Percentiles rank a stretch among this genome's conserved stretches.
Evolutionary conservation across 2,329 filamentous ascomycete genomes (phyloP).

Genomic region (Aspergillus caelatus): DNA sequence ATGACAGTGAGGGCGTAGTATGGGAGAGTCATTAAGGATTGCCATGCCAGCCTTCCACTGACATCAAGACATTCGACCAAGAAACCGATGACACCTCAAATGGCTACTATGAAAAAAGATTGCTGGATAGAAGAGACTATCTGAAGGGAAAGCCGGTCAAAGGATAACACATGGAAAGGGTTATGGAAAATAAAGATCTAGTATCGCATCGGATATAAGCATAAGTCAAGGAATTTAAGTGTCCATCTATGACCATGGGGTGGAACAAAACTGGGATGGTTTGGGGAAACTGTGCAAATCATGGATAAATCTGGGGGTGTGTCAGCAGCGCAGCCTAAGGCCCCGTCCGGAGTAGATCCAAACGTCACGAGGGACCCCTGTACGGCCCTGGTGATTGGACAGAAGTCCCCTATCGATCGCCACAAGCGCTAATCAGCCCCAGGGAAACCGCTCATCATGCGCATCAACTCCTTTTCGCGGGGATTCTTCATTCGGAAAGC

Average conservation of each 20-base stretch:
- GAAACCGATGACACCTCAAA: background rate
- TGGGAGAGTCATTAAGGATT: conserved; percentile 11
- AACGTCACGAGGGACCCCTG: conserved; percentile 5
- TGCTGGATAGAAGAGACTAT: background rate
- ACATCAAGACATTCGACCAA: background rate
- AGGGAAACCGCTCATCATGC: background rate
- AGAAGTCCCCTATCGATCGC: background rate
- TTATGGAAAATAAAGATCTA: background rate
- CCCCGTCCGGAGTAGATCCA: conserved; percentile 5
- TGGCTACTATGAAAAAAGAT: background rate
- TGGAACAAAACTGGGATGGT: background rate
- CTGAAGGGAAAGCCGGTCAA: background rate
- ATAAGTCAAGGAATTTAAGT: background rate
- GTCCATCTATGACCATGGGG: background rate
- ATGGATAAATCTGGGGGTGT: background rate
- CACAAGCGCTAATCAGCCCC: background rate
- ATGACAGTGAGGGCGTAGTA: conserved; percentile 24
- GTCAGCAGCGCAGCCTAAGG: conserved; percentile 5
- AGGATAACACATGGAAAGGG: background rate
- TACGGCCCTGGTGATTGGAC: background rate
- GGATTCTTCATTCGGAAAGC: background rate
- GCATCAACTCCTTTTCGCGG: background rate
- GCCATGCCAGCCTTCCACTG: conserved; percentile 8
- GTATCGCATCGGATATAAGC: background rate
- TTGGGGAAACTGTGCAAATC: background rate